These are phyloP conservation scores for Oxytropis ochrocephala DNA, from an alignment of 306 rosid species.

Conservation along the genomic window DNA sequence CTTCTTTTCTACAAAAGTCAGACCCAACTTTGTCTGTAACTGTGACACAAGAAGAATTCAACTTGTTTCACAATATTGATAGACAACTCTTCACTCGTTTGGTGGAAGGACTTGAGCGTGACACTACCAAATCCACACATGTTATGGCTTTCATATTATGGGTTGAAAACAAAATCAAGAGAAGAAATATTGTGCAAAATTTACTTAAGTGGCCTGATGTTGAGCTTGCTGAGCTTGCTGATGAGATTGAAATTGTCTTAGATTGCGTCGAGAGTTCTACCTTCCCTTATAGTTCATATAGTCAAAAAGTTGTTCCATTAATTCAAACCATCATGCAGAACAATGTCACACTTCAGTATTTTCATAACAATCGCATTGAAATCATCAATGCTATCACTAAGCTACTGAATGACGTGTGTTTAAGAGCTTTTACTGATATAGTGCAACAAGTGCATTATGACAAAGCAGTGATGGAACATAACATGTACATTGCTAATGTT, in stretches of 20 bases:
- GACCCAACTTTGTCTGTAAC: background rate
- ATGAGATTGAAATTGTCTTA: slow-evolving; percentile 35
- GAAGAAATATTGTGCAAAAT: background rate
- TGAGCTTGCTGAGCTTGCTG: slow-evolving; percentile 22
- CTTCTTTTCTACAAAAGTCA: background rate
- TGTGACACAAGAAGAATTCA: slow-evolving; percentile 42
- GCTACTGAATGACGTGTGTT: background rate
- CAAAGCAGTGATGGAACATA: background rate
- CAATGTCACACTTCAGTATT: slow-evolving; percentile 21
- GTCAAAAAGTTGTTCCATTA: slow-evolving; percentile 20
- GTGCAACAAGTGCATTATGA: background rate
- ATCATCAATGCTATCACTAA: background rate
- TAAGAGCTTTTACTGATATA: slow-evolving; percentile 48
- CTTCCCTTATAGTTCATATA: background rate
- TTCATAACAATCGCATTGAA: slow-evolving; percentile 19
- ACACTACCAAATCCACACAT: slow-evolving; percentile 28
- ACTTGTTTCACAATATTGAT: slow-evolving; percentile 48
- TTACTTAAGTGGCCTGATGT: background rate
- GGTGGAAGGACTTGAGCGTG: slow-evolving; percentile 31
- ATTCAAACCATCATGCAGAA: slow-evolving; percentile 21
- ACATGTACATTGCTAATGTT: background rate
- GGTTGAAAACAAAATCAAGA: slow-evolving; percentile 31
- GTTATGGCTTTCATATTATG: slow-evolving; percentile 63
- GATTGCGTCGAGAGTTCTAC: slow-evolving; percentile 29
- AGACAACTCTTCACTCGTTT: slow-evolving; percentile 42